Conservation (phyloP, 768 basidiomycete species). For the Xerocomus brunneocitrinus region DNA sequence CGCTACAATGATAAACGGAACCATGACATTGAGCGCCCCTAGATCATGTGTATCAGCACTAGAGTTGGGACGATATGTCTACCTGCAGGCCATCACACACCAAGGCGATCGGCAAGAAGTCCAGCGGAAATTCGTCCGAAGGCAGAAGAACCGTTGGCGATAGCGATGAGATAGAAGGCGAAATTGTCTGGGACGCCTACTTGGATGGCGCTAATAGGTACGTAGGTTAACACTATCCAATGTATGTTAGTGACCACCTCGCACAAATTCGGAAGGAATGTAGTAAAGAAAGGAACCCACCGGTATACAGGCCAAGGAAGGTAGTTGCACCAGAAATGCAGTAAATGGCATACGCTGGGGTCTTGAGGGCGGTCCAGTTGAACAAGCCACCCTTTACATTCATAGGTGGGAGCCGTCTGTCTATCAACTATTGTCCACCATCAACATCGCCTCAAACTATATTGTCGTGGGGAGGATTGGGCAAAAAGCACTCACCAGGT, state of each 20-base stretch:
- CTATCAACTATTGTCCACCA: slow-evolving; percentile 21
- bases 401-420: slow-evolving; percentile 51
- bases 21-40: slow-evolving; percentile 69
- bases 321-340: slow-evolving; percentile 50
- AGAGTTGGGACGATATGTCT: not conserved
- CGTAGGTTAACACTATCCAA: slow-evolving; percentile 57
- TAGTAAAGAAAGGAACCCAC: slow-evolving; percentile 28
- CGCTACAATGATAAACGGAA: slow-evolving; percentile 53
- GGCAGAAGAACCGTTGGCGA: slow-evolving; percentile 63
- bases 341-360: slow-evolving; percentile 48
- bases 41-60: not conserved
- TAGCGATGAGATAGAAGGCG: slow-evolving; percentile 60
- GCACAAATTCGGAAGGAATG: not conserved
- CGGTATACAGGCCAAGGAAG: slow-evolving; percentile 69
- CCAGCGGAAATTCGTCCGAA: slow-evolving; percentile 59
- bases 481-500: slow-evolving; percentile 36
- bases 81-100: slow-evolving; percentile 27
- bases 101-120: slow-evolving; percentile 48
- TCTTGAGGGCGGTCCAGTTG: slow-evolving; percentile 48
- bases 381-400: slow-evolving; percentile 55
- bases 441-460: not conserved
- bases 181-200: slow-evolving; percentile 48
- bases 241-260: not conserved
- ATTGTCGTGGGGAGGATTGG: too few species aligned
- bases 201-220: slow-evolving; percentile 51